phyloP scores from a whole-genome alignment of 2,329 filamentous ascomycete genomes.

The Westerdykella ornata region DNA sequence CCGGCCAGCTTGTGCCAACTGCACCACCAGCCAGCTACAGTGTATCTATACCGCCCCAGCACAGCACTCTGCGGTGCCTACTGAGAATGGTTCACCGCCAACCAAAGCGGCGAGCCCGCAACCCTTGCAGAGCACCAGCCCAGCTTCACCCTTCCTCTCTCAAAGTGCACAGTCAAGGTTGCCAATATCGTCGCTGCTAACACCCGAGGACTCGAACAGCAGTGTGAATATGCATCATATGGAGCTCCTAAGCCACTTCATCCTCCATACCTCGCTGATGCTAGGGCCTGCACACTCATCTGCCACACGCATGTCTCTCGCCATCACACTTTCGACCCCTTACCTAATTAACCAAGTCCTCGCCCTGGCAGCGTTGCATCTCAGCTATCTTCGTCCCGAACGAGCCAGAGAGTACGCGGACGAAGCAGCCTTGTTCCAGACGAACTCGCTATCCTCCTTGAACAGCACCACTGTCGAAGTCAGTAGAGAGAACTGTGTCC shows the following conservation, averaged over 20 bases:
- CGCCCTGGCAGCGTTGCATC: constrained; percentile 16
- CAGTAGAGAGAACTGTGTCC: constrained; percentile 8
- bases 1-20: constrained; percentile 15
- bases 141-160: constrained; percentile 1
- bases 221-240: constrained; percentile 15
- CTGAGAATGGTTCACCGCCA: not conserved
- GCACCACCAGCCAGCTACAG: constrained; percentile 6
- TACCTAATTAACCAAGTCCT: constrained; percentile 13
- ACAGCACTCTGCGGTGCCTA: not conserved
- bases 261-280: constrained; percentile 8
- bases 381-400: constrained; percentile 8
- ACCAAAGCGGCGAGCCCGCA: constrained; percentile 1
- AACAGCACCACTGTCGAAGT: constrained; percentile 6
- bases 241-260: constrained; percentile 16
- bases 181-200: too few species aligned
- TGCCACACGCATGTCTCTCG: not conserved
- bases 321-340: constrained; percentile 8
- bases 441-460: constrained; percentile 10
- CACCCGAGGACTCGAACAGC: too few species aligned
- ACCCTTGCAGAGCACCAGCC: constrained; percentile 1
- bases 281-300: constrained; percentile 6
- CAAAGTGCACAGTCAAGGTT: not conserved
- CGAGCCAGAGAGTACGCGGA: constrained; percentile 9
- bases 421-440: constrained; percentile 13
- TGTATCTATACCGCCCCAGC: constrained; percentile 11